phyloP scores from a whole-genome alignment of 2,329 filamentous ascomycete species.

The Elsinoe batatas region DNA sequence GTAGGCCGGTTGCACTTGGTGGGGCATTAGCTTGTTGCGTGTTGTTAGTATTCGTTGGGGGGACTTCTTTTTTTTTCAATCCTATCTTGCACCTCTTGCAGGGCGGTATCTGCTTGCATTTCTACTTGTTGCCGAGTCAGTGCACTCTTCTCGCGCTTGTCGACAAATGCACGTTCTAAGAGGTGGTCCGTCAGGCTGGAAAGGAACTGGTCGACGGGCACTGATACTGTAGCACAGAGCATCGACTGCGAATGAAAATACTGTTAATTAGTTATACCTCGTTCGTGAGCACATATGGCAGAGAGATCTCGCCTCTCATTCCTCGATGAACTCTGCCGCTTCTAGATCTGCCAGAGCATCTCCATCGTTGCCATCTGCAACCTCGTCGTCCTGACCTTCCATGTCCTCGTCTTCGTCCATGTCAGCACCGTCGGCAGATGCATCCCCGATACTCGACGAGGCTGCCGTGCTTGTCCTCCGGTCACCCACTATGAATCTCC shows the following conservation, averaged over 20 bases:
- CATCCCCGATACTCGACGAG: not conserved
- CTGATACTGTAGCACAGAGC: constrained; percentile 4
- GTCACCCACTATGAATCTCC: not conserved
- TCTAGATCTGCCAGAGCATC: constrained; percentile 13
- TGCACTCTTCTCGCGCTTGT: not conserved
- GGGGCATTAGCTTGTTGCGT: constrained; percentile 2
- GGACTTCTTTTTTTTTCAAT: not conserved
- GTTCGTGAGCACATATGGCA: not conserved
- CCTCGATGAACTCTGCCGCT: constrained; percentile 6
- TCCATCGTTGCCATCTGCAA: constrained; percentile 9
- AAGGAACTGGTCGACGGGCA: not conserved
- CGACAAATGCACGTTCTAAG: not conserved
- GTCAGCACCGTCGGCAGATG: constrained; percentile 1
- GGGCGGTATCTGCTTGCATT: constrained; percentile 10
- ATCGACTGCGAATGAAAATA: constrained; percentile 7
- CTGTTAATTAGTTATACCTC: not conserved
- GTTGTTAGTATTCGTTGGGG: constrained; percentile 5
- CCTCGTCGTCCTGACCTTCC: constrained; percentile 14
- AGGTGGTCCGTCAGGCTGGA: not conserved
- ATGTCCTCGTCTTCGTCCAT: constrained; percentile 15
- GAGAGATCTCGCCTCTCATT: not conserved
- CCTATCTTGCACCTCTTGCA: not conserved
- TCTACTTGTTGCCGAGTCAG: not conserved
- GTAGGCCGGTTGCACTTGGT: not conserved
- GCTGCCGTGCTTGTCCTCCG: not conserved